A percentile compares a stretch with the other conserved stretches of the same genome.
Conservation (phyloP, 805 yeast genomes). For the Phaffomyces opuntiae region DNA sequence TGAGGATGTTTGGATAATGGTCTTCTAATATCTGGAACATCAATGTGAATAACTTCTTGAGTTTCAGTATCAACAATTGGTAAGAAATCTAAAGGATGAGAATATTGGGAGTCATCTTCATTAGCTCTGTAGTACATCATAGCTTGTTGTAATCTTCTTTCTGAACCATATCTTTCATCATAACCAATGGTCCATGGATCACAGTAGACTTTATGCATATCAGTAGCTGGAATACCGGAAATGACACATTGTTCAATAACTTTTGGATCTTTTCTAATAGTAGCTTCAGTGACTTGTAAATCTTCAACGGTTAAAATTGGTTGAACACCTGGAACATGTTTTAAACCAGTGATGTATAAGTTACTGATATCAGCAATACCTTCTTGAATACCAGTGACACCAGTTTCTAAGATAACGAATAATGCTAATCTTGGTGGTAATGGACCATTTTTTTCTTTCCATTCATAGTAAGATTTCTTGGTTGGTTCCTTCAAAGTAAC, state of each 20-base stretch:
- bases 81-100: constrained; percentile 68
- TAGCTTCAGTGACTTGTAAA: constrained; percentile 52
- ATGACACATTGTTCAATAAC: constrained; percentile 68
- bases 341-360: constrained; percentile 39
- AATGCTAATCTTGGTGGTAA: constrained; percentile 64
- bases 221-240: constrained; percentile 55
- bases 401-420: constrained; percentile 54
- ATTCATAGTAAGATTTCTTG: constrained; percentile 52
- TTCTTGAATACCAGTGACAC: constrained; percentile 58
- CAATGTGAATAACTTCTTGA: constrained; percentile 62
- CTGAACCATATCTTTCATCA: constrained; percentile 74
- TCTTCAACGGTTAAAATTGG: constrained; percentile 72
- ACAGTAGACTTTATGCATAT: constrained; percentile 46
- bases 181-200: constrained; percentile 69
- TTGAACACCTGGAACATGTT: constrained; percentile 53
- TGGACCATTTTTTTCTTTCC: constrained; percentile 59
- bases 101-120: constrained; percentile 70
- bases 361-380: constrained; percentile 58
- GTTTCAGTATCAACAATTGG: constrained; percentile 75
- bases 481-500: constrained; percentile 67
- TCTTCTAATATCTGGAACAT: constrained; percentile 69
- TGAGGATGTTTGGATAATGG: constrained; percentile 62
- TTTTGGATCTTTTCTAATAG: constrained; percentile 61
- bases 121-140: constrained; percentile 68
- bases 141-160: constrained; percentile 72